Base-by-base conservation (phyloP, 306 rosid genomes). In the Cicer chorassanicum region DNA sequence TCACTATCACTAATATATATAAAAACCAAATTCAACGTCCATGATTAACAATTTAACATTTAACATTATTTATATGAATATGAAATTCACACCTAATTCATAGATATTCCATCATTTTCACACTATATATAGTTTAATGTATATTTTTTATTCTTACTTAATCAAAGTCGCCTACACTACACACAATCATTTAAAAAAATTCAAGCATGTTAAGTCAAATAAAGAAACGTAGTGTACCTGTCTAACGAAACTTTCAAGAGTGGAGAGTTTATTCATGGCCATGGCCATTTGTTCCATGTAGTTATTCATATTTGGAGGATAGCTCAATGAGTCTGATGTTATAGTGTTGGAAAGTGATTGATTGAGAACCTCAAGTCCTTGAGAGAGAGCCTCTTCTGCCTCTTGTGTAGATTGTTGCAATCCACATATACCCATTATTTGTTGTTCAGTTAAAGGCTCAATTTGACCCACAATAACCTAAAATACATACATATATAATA, bases 231-330 rank as follows among this genome's bases (percentile, higher is more conserved):
- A 8, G 46, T 38, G 67, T 86, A 95, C 99, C 99, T 95, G 98
- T 89, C 93, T 83, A 5, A 92, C 91, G 76, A 95, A 89, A 72
- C 84, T 91, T 87, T 95, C 98, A 10, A 92, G 85, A 57, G 91
- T 82, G 14, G 96, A 86, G 81, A 95, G 96, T 82, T 95, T 95
- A 88, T 82, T 90, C 77, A 95, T 87, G 82, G 99, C 99, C 7
- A 90, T 7, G 8, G 98, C 91, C 99, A 95, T 92, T 24, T 95
- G 99, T 13, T 96, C 97, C 99, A 92, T 95, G 79, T 92, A 95
- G 83, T 90, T 95, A 40, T 89, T 81, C 97, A 95, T 86, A 74
- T 90, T 92, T 6, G 91, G 92, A 70, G 98, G 89, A 78, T 76
- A 73, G 71, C 85, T 89, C 78, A 95, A 77, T 12, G 96, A 87